These are phyloP conservation scores for Aureobasidium sp. DNA, from an alignment of 2,329 filamentous ascomycete genomes.

Conservation along the genomic window DNA sequence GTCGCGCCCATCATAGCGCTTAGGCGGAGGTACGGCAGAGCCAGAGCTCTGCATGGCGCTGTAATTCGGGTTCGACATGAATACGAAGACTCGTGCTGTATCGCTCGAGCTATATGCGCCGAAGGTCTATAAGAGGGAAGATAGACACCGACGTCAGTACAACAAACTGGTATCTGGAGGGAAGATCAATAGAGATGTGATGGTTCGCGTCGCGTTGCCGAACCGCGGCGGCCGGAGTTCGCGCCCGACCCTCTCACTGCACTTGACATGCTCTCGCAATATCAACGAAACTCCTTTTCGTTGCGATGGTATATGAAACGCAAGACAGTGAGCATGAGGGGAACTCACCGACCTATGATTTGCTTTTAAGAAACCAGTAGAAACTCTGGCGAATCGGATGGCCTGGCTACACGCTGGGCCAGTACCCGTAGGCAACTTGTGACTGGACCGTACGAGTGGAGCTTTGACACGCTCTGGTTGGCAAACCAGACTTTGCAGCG, in stretches of 20 bases:
- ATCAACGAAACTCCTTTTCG: background rate
- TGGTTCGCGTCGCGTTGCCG: conserved; percentile 5
- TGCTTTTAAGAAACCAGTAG: background rate
- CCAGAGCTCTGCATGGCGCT: conserved; percentile 23
- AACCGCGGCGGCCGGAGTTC: background rate
- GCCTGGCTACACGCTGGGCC: conserved; percentile 10
- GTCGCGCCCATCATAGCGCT: conserved; percentile 44
- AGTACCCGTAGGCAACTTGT: conserved; percentile 8
- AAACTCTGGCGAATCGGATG: conserved; percentile 10
- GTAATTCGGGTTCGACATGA: conserved; percentile 20
- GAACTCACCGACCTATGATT: conserved; percentile 1
- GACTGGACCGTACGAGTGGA: background rate
- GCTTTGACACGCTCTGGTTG: conserved; percentile 12
- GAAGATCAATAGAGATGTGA: background rate
- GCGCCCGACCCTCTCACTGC: background rate
- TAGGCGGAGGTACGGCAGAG: conserved; percentile 30
- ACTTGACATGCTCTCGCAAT: conserved; percentile 1
- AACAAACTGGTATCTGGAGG: background rate
- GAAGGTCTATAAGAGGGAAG: background rate
- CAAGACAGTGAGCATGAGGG: background rate
- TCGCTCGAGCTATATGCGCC: background rate
- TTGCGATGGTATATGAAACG: background rate
- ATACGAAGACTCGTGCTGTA: background rate
- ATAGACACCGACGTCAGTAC: background rate
- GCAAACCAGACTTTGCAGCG: background rate